Base-by-base conservation (phyloP, 768 basidiomycete genomes). In the Pleurotus giganteus region DNA sequence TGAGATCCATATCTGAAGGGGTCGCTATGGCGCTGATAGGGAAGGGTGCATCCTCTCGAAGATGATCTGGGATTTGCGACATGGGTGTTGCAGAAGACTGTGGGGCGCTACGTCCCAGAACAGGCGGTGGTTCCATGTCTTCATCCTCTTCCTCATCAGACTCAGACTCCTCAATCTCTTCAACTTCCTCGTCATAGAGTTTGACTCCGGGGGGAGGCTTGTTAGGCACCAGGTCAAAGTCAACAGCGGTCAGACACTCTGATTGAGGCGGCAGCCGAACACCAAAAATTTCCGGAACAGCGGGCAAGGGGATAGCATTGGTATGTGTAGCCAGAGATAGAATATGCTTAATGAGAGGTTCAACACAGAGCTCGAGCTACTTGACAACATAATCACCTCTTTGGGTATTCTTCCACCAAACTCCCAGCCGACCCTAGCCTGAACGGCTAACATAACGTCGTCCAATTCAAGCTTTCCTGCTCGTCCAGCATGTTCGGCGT, bases 391-490 rank as follows among this genome's bases (percentile, higher is more conserved):
- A 69, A 74, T 26, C 54, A 93, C 91, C 83, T 94, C 91, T 71
- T 93, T 93, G 2, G 91, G 91, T 26, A 94, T 83, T 34, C 91
- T 79, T 4, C 92, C 91, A 21, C 91, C 91, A 66, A 92, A 89
- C 69, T 94, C 92, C 92, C 92, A 94, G 39, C 91, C 92, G 3
- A 94, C 92, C 54, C 91, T 84, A 4, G 91, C 90, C 68, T 94
- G 91, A 4, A 92, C 86, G 2, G 91, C 89, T 36, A 94, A 76
- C 3, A 82, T 79, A 44, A 90, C 74, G 69, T 94, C 91, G 58
- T 94, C 91, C 77, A 86, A 82, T 59, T 92, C 91, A 53, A 94
- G 76, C 72, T 88, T 91, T 56, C 86, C 88, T 2, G 82, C 67
- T 41, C 85, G 78, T 12, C 89, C 88, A 17, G 88, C 91, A 65